These are phyloP conservation scores for Phialophora verrucosa DNA, from an alignment of 2,329 filamentous ascomycete species.

Conservation along the genomic window DNA sequence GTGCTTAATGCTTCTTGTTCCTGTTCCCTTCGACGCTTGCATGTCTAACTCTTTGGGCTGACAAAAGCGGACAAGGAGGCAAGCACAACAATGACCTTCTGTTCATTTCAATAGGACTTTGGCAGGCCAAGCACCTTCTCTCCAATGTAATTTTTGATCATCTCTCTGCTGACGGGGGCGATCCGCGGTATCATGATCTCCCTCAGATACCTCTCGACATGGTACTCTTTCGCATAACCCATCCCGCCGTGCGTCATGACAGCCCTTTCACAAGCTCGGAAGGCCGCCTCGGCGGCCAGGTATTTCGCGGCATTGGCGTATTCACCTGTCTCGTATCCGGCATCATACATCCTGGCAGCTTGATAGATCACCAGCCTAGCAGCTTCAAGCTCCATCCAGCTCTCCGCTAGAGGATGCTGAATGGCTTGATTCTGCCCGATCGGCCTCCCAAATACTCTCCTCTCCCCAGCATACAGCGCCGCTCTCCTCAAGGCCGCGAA, in stretches of 20 bases:
- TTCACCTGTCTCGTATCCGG: slow-evolving; percentile 58
- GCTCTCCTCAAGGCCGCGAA: slow-evolving; percentile 53
- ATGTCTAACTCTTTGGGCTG: not conserved
- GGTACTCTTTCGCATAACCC: slow-evolving; percentile 68
- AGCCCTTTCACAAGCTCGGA: slow-evolving; percentile 64
- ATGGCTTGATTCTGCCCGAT: slow-evolving; percentile 67
- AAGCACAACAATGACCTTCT: not conserved
- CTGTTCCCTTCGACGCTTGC: not conserved
- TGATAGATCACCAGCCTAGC: slow-evolving; percentile 67
- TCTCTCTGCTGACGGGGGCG: slow-evolving; percentile 63
- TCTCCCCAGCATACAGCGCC: slow-evolving; percentile 54
- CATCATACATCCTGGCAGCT: slow-evolving; percentile 64
- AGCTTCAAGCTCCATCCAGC: slow-evolving; percentile 67
- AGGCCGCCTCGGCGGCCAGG: slow-evolving; percentile 65
- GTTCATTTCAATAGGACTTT: slow-evolving; percentile 47
- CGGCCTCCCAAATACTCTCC: slow-evolving; percentile 61
- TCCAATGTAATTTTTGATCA: slow-evolving; percentile 54
- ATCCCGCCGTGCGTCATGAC: slow-evolving; percentile 65
- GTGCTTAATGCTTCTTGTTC: not conserved
- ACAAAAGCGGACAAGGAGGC: not conserved
- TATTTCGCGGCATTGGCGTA: slow-evolving; percentile 65
- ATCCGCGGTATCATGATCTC: slow-evolving; percentile 66
- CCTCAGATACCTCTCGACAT: slow-evolving; percentile 65
- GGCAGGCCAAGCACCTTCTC: slow-evolving; percentile 53
- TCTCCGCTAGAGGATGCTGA: slow-evolving; percentile 63